A percentile compares a stretch with the other conserved stretches of the same genome.
Conservation (phyloP, 768 basidiomycete genomes). For the Rhodocollybia butyracea region DNA sequence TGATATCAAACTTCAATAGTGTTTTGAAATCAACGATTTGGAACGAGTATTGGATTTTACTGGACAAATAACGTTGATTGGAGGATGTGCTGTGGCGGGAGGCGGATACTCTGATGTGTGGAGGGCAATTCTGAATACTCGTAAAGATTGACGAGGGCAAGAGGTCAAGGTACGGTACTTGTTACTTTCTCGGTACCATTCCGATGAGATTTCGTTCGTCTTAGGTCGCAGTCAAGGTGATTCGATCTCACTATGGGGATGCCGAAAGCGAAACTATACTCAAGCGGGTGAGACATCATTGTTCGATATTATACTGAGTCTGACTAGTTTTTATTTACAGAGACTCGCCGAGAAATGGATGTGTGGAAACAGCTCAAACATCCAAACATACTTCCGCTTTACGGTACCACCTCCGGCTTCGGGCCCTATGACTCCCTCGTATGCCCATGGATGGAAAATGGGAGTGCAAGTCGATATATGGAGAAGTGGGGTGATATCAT, state of each 20-base stretch:
- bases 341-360: slow-evolving; percentile 32
- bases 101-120: slow-evolving; percentile 46
- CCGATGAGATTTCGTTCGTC: not conserved
- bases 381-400: slow-evolving; percentile 34
- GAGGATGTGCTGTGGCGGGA: slow-evolving; percentile 27
- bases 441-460: slow-evolving; percentile 40
- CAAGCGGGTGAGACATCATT: slow-evolving; percentile 20
- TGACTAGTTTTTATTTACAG: slow-evolving; percentile 16
- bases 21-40: not conserved
- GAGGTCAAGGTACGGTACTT: slow-evolving; percentile 11
- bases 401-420: slow-evolving; percentile 33
- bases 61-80: slow-evolving; percentile 16
- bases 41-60: slow-evolving; percentile 6
- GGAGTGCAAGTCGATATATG: slow-evolving; percentile 34
- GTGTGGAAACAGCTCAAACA: slow-evolving; percentile 37
- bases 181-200: not conserved
- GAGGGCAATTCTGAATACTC: slow-evolving; percentile 32
- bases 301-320: too few species aligned
- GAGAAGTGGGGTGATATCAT: slow-evolving; percentile 33
- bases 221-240: slow-evolving; percentile 36
- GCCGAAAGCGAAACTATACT: slow-evolving; percentile 28
- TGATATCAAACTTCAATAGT: slow-evolving; percentile 1
- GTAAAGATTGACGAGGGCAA: slow-evolving; percentile 14
- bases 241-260: slow-evolving; percentile 31
- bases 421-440: slow-evolving; percentile 36